Evolutionary conservation across 2,329 filamentous ascomycete species (phyloP), one percentile per base, ranked within the genome.

Genomic region (Dichotomopilus funicola): DNA sequence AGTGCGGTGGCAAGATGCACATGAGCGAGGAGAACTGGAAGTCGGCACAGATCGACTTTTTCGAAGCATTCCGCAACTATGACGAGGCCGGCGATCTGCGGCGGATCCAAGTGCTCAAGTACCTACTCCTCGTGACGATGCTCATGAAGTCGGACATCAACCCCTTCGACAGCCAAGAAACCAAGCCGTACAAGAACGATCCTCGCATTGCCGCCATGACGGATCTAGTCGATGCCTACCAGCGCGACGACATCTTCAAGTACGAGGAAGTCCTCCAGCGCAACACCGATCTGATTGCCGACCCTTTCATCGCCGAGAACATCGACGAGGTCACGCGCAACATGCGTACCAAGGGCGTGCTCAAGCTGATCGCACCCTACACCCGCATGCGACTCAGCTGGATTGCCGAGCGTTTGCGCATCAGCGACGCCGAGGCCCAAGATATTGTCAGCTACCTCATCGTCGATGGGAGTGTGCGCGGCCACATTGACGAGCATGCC

Each of bases 11-110:
- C 65, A 99, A 99, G 78, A 99, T 99, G 94, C 91, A 97, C 75
- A 97, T 99, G 94, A 94, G 89, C 71, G 94, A 99, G 78, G 94
- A 97, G 75, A 97, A 97, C 70, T 99, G 94, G 94, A 90, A 94
- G 70, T 89, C 91, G 67, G 94, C 94, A 1, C 91, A 97, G 73
- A 92, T 86, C 65, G 94, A 97, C 75, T 99, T 99, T 72, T 96
- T 96, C 71, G 94, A 99, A 71, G 95, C 92, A 1, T 99, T 99
- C 77, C 88, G 91, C 55, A 97, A 96, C 75, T 99, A 97, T 74
- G 94, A 99, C 69, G 94, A 99, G 76, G 94, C 94, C 42, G 94
- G 94, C 46, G 96, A 91, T 33, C 81, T 96, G 66, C 92, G 97
- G 71, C 85, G 94, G 48, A 97, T 97, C 64, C 92, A 97, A 71